Evolutionary conservation across 129 eudicot species (phyloP).

Genomic region (Lactuca saligna): DNA sequence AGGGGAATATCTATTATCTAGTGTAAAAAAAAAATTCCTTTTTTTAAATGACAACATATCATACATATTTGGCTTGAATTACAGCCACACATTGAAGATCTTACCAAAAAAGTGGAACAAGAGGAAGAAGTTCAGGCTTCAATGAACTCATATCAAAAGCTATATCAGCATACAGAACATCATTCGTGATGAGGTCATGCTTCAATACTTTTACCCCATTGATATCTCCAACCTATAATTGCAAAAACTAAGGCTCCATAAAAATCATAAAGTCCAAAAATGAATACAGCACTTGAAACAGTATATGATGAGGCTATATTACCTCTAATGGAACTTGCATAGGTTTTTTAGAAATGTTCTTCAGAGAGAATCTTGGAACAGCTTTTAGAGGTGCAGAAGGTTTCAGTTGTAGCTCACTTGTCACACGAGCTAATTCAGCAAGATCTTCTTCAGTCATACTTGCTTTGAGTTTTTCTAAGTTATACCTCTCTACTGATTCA

Average conservation of each 20-base stretch:
- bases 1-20: no score
- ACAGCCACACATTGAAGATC: no score
- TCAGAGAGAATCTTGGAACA: constrained; percentile 64
- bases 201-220: constrained; percentile 67
- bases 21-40: no score
- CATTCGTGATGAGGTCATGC: constrained; percentile 90
- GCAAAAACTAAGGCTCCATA: constrained; percentile 2
- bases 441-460: constrained; percentile 83
- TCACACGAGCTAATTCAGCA: constrained; percentile 79
- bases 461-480: constrained; percentile 59
- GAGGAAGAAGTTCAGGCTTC: constrained; percentile 78
- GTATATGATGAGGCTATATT: not conserved
- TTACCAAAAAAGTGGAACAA: constrained; percentile 89
- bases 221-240: constrained; percentile 63
- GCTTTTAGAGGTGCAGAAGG: constrained; percentile 69
- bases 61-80: no score
- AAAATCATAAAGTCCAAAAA: not conserved
- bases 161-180: constrained; percentile 73
- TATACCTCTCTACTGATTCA: constrained; percentile 61
- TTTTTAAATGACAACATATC: no score
- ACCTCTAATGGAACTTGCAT: constrained; percentile 75
- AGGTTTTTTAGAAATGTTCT: constrained; percentile 68
- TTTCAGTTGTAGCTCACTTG: constrained; percentile 63
- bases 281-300: constrained; percentile 13
- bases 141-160: constrained; percentile 74